Evolutionary conservation across 257 asterid genomes (phyloP).

Genomic region (Salvia hispanica): DNA sequence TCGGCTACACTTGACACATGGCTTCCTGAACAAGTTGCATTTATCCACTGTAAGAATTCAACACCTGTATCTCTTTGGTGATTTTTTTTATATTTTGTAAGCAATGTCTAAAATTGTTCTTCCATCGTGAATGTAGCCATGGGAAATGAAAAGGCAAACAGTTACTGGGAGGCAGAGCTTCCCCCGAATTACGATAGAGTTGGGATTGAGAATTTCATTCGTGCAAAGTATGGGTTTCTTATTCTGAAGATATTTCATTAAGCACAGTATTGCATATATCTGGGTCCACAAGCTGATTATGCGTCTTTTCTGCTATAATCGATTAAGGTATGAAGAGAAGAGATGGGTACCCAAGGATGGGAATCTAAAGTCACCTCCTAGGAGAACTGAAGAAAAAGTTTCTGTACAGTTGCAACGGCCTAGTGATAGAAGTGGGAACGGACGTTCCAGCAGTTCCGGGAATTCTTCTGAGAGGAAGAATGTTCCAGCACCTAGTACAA

Average conservation of each 20-base stretch:
- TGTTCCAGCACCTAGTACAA: constrained; percentile 42
- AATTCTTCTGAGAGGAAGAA: constrained; percentile 59
- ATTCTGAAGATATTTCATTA: constrained; percentile 16
- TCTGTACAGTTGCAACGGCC: constrained; percentile 68
- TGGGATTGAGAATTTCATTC: constrained; percentile 98
- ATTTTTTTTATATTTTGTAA: constrained; percentile 2
- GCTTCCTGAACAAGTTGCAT: constrained; percentile 99
- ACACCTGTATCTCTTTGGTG: constrained; percentile 21
- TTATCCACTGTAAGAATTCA: constrained; percentile 80
- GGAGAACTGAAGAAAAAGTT: constrained; percentile 62
- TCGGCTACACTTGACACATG: constrained; percentile 99
- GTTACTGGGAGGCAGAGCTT: constrained; percentile 97
- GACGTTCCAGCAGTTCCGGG: constrained; percentile 48
- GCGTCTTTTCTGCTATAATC: constrained; percentile 14
- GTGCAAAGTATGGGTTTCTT: constrained; percentile 79
- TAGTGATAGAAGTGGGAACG: constrained; percentile 61
- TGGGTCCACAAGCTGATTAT: constrained; percentile 25
- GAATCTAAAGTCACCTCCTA: constrained; percentile 56
- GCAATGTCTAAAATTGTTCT: constrained; percentile 16
- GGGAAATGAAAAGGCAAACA: constrained; percentile 98
- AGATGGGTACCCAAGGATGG: constrained; percentile 91
- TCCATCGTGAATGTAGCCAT: constrained; percentile 58
- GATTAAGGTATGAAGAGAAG: constrained; percentile 85
- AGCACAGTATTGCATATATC: constrained; percentile 22
- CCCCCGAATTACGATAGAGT: constrained; percentile 98